Base-by-base conservation (phyloP, 2,329 filamentous ascomycete species). In the Xylariaceae sp. region DNA sequence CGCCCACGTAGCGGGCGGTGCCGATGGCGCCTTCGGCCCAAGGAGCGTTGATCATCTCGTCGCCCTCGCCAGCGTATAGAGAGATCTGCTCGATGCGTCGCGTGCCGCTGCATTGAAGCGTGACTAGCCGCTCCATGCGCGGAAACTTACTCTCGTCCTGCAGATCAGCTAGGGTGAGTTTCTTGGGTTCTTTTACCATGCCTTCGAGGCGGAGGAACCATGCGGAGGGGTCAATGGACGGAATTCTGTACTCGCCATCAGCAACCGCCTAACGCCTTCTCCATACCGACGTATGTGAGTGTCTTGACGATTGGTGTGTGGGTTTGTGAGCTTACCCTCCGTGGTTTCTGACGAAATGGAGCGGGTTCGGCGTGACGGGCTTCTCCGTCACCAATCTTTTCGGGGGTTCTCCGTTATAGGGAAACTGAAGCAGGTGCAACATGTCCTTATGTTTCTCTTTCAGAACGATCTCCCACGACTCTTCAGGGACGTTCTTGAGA, bases 291-390 rank as follows among this genome's bases (percentile, higher is more conserved):
- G n/a, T n/a, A n/a, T n/a, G n/a, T n/a, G n/a, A n/a, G n/a, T n/a
- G n/a, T n/a, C n/a, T n/a, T n/a, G n/a, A n/a, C n/a, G n/a, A n/a
- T n/a, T n/a, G n/a, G n/a, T n/a, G 11, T 7, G 11, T 6, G 21
- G 21, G 21, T 11, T 6, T 3, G 16, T 8, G 7, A 12, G 39
- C 44, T 44, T 38, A n/a, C 46, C 82, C 81, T 8, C 83, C 81
- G 45, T 87, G 83, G 43, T 87, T 87, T 6, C 83, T 69, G 1
- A 87, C 76, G 47, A 84, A 87, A 48, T 80, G 74, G 5, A 54
- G 36, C 11, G 51, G 37, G 44, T 84, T 87, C 0, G 70, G 64
- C 0, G 83, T 87, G 27, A 85, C 69, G 0, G 56, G 51, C 15
- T 72, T 67, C 12, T 68, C 68, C 1, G 71, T 69, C 1, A 79